Evolutionary conservation across 345 rosid genomes (phyloP).

Genomic region (Lumnitzera racemosa): DNA sequence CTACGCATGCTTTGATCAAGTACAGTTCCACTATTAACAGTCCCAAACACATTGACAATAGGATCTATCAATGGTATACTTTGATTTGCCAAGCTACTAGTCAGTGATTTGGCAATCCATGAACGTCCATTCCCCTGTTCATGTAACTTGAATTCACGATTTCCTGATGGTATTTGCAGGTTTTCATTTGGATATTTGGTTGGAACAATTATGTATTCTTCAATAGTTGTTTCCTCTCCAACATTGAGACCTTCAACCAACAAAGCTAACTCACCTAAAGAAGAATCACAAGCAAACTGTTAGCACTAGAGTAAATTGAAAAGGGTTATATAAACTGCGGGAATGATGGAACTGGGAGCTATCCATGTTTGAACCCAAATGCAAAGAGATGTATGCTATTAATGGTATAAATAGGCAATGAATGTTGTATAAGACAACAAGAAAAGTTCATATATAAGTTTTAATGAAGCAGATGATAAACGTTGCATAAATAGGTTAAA

Average conservation of each 20-base stretch:
- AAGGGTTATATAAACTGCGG: not conserved
- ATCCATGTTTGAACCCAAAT: too few species aligned
- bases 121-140: slow-evolving; percentile 9
- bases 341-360: too few species aligned
- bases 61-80: slow-evolving; percentile 26
- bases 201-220: slow-evolving; percentile 25
- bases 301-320: not conserved
- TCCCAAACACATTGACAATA: slow-evolving; percentile 31
- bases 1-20: slow-evolving; percentile 15
- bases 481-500: too few species aligned
- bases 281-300: slow-evolving; percentile 1
- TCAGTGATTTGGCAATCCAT: slow-evolving; percentile 19
- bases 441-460: too few species aligned
- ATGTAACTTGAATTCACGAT: slow-evolving; percentile 13
- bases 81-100: slow-evolving; percentile 20
- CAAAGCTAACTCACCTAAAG: slow-evolving; percentile 34
- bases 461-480: too few species aligned
- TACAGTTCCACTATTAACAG: slow-evolving; percentile 20
- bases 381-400: too few species aligned
- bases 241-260: slow-evolving; percentile 33
- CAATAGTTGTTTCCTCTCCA: slow-evolving; percentile 21
- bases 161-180: not conserved
- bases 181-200: slow-evolving; percentile 7
- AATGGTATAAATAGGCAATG: too few species aligned
- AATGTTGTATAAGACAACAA: too few species aligned